Percentiles rank a stretch among this genome's conserved stretches.
Evolutionary conservation across 208 protist species (phyloP).

Genomic region (Wallacemonas rigidus): DNA sequence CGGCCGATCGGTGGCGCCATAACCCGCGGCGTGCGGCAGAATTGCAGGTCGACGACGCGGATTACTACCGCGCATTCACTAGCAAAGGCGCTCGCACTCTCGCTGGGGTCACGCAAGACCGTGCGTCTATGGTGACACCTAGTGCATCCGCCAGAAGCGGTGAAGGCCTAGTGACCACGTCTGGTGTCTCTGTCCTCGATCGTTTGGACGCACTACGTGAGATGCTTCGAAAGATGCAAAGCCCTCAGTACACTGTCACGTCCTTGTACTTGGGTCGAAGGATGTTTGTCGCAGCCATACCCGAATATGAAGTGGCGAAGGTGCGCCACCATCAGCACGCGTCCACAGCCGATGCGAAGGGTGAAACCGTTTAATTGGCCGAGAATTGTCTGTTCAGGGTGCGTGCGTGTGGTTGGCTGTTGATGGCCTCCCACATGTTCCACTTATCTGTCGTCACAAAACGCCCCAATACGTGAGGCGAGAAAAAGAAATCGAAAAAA

Average conservation of each 20-base stretch:
- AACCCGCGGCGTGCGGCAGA: background rate
- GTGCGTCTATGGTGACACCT: slow-evolving; percentile 2
- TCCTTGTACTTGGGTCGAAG: slow-evolving; percentile 63
- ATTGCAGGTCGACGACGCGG: slow-evolving; percentile 51
- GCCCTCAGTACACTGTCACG: slow-evolving; percentile 84
- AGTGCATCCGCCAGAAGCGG: background rate
- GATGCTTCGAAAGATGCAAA: slow-evolving; percentile 80
- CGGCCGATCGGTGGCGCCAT: slow-evolving; percentile 9
- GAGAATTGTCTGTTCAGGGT: no score
- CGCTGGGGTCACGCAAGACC: slow-evolving; percentile 1
- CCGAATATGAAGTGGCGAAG: slow-evolving; percentile 78
- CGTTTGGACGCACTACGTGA: slow-evolving; percentile 45
- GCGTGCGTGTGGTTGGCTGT: background rate
- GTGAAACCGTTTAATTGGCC: no score
- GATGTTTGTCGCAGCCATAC: slow-evolving; percentile 75
- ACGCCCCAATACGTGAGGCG: background rate
- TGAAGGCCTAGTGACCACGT: slow-evolving; percentile 11
- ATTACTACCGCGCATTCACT: slow-evolving; percentile 85
- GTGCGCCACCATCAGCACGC: slow-evolving; percentile 17
- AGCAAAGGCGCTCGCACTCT: slow-evolving; percentile 21
- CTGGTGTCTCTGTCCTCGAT: slow-evolving; percentile 28
- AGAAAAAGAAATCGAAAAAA: background rate
- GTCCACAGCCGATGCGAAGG: no score
- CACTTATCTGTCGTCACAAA: background rate
- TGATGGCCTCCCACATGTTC: no score